phyloP scores from a whole-genome alignment of 1,284 basidiomycete genomes.

The Pisolithus thermaeus region DNA sequence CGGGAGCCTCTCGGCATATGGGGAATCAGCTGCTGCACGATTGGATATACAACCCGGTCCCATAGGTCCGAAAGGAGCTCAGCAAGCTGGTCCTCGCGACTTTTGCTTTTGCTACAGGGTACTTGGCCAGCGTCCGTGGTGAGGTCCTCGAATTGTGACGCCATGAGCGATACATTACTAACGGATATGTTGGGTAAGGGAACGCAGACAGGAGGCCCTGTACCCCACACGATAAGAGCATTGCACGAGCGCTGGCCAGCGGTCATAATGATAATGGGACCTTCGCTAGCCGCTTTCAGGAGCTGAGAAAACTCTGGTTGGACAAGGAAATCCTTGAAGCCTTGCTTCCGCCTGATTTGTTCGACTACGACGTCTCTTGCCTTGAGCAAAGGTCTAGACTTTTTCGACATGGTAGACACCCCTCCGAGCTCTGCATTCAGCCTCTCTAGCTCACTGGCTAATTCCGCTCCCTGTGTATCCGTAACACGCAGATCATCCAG shows the following conservation, averaged over 20 bases:
- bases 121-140: neutral
- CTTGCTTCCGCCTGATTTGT: slow-evolving; percentile 22
- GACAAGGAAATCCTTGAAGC: slow-evolving; percentile 25
- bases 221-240: slow-evolving; percentile 20
- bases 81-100: slow-evolving; percentile 7
- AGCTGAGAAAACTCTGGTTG: slow-evolving; percentile 21
- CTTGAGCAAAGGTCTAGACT: slow-evolving; percentile 10
- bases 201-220: slow-evolving; percentile 12
- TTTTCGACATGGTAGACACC: slow-evolving; percentile 9
- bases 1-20: slow-evolving; percentile 19
- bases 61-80: slow-evolving; percentile 26
- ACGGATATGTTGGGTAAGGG: slow-evolving; percentile 14
- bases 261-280: slow-evolving; percentile 34
- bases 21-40: slow-evolving; percentile 20
- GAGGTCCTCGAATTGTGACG: slow-evolving; percentile 14
- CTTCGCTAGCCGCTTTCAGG: slow-evolving; percentile 24
- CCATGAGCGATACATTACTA: slow-evolving; percentile 17
- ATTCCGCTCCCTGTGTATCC: slow-evolving; percentile 11
- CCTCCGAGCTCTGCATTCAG: slow-evolving; percentile 18
- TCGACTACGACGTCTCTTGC: slow-evolving; percentile 14
- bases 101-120: neutral
- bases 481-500: slow-evolving; percentile 22
- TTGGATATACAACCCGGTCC: slow-evolving; percentile 28
- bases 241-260: slow-evolving; percentile 21
- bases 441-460: slow-evolving; percentile 23